Evolutionary conservation across 2,329 filamentous ascomycete genomes (phyloP).

Genomic region (Fusarium sp.): DNA sequence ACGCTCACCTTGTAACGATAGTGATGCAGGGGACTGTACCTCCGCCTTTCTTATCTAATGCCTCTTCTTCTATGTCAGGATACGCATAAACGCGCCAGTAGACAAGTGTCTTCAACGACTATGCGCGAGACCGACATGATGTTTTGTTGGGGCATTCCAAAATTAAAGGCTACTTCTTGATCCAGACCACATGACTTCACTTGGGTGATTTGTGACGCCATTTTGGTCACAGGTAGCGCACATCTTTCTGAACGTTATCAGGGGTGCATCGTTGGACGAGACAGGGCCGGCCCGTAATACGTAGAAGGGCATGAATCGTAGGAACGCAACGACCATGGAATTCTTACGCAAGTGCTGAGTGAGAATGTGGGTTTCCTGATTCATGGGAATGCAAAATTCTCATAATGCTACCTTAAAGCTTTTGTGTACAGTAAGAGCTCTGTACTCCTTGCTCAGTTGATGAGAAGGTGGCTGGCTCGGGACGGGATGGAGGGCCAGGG

Average conservation of each 20-base stretch:
- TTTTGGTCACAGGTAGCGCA: conserved; percentile 41
- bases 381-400: background rate
- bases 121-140: conserved; percentile 10
- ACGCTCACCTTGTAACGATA: conserved; percentile 7
- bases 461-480: conserved; percentile 28
- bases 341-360: conserved; percentile 26
- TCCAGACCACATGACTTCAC: conserved; percentile 44
- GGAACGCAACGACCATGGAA: conserved; percentile 1
- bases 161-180: conserved; percentile 21
- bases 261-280: conserved; percentile 31
- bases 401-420: background rate
- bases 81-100: background rate
- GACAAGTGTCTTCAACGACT: conserved; percentile 1
- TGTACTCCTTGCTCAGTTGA: background rate
- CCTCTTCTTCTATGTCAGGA: background rate
- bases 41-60: conserved; percentile 10
- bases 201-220: conserved; percentile 46
- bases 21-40: conserved; percentile 22
- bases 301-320: conserved; percentile 11
- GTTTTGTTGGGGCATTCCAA: conserved; percentile 36
- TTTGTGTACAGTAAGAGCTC: background rate
- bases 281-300: background rate
- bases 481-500: conserved; percentile 18
- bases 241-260: conserved; percentile 20
- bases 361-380: conserved; percentile 14